A percentile compares a stretch with the other conserved stretches of the same genome.
Evolutionary conservation across 2,329 filamentous ascomycete species (phyloP).

Genomic region (Sporothrix globosa): DNA sequence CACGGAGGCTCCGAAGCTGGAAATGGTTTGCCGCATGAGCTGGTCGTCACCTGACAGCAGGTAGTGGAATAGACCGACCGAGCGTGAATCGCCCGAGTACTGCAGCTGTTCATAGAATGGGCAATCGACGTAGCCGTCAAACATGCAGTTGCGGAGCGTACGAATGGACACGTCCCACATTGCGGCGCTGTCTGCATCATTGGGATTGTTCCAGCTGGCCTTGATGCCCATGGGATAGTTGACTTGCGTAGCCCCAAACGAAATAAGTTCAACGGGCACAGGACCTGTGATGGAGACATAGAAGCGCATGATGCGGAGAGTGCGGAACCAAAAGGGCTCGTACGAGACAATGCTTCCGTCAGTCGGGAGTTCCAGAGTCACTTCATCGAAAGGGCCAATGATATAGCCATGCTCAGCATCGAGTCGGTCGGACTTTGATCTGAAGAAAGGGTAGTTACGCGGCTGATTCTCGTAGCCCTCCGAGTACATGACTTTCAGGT

Average conservation of each 20-base stretch:
- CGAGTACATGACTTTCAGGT: slow-evolving; percentile 40
- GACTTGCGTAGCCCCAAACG: slow-evolving; percentile 41
- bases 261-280: slow-evolving; percentile 38
- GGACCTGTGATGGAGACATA: slow-evolving; percentile 39
- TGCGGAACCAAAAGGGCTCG: slow-evolving; percentile 49
- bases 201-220: slow-evolving; percentile 36
- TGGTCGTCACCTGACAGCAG: slow-evolving; percentile 42
- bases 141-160: slow-evolving; percentile 45
- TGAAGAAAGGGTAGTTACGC: slow-evolving; percentile 46
- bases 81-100: slow-evolving; percentile 39
- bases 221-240: slow-evolving; percentile 46
- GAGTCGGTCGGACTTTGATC: slow-evolving; percentile 45
- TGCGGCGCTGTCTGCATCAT: slow-evolving; percentile 29
- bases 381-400: slow-evolving; percentile 46
- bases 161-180: slow-evolving; percentile 41
- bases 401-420: slow-evolving; percentile 38
- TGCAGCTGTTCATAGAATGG: slow-evolving; percentile 46
- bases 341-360: slow-evolving; percentile 36
- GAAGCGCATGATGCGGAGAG: slow-evolving; percentile 45
- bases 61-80: slow-evolving; percentile 43
- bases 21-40: slow-evolving; percentile 43
- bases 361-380: slow-evolving; percentile 39
- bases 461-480: slow-evolving; percentile 45
- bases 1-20: slow-evolving; percentile 39
- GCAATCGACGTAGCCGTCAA: slow-evolving; percentile 44